A percentile compares a stretch with the other conserved stretches of the same genome.
phyloP scores from a whole-genome alignment of 177 flowering plant species.

The Tripterygium wilfordii region DNA sequence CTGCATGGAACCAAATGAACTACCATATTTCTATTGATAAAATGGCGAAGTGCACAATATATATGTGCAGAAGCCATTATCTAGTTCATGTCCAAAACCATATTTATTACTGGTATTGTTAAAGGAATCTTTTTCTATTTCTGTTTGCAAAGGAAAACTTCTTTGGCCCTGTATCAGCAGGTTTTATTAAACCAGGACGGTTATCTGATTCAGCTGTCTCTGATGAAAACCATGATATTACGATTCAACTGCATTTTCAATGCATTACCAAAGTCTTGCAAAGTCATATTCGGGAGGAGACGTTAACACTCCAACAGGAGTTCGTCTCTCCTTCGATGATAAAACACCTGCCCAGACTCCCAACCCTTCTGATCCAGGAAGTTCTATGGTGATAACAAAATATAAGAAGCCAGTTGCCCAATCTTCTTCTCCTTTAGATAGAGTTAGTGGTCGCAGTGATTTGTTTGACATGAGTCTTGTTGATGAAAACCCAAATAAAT shows the following conservation, averaged over 20 bases:
- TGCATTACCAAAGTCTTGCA: constrained; percentile 79
- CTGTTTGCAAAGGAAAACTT: constrained; percentile 61
- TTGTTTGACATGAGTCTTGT: constrained; percentile 83
- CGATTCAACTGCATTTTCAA: constrained; percentile 92
- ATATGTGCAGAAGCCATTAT: no score
- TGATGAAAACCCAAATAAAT: constrained; percentile 40
- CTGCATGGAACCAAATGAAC: no score
- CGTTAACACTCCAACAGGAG: constrained; percentile 51
- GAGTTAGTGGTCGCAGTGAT: constrained; percentile 27
- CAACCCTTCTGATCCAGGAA: constrained; percentile 27
- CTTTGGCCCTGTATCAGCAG: constrained; percentile 83
- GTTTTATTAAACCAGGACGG: constrained; percentile 67
- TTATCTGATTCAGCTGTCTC: constrained; percentile 64
- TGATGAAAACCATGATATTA: constrained; percentile 63
- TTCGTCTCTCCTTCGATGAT: constrained; percentile 34
- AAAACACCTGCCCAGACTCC: constrained; percentile 40
- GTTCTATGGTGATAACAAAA: constrained; percentile 53
- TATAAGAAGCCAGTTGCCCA: constrained; percentile 26
- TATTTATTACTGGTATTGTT: no score
- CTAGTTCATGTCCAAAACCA: no score
- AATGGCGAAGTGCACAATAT: no score
- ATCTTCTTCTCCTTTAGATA: constrained; percentile 21
- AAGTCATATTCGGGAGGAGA: constrained; percentile 52
- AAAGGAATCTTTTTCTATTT: no score
- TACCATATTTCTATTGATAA: no score